A percentile compares a stretch with the other conserved stretches of the same genome.
Evolutionary conservation across 2,329 filamentous ascomycete genomes (phyloP).

Genomic region (Magnaporthiopsis rhizophila): DNA sequence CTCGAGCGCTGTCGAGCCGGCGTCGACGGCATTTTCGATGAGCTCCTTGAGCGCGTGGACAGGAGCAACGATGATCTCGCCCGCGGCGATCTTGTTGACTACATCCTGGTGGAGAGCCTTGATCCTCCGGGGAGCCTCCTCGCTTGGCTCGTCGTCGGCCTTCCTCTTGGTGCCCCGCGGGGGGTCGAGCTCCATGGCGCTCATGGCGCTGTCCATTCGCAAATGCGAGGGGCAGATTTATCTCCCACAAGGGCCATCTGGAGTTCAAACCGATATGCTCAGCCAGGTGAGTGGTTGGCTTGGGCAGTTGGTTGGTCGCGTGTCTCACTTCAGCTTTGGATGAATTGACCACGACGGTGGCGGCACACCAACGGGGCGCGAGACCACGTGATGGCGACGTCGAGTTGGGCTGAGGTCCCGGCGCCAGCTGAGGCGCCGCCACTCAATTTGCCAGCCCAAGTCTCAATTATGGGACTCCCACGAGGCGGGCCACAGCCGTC

Average conservation of each 20-base stretch:
- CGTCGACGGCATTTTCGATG: constrained; percentile 95
- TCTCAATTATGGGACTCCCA: too few relatives aligned
- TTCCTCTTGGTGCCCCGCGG: constrained; percentile 25
- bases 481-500: too few relatives aligned
- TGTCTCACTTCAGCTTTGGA: background rate
- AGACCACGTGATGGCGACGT: background rate
- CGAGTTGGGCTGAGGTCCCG: too few relatives aligned
- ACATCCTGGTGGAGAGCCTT: constrained; percentile 77
- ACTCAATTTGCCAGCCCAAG: too few relatives aligned
- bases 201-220: background rate
- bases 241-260: background rate
- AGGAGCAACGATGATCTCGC: constrained; percentile 95
- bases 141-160: constrained; percentile 8
- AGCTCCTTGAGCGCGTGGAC: constrained; percentile 94
- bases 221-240: background rate
- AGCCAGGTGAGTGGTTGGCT: background rate
- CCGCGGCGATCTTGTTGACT: constrained; percentile 96
- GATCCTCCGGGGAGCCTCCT: constrained; percentile 10
- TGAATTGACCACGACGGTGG: background rate
- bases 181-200: constrained; percentile 26
- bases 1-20: constrained; percentile 86
- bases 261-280: background rate
- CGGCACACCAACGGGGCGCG: background rate
- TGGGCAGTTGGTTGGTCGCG: background rate
- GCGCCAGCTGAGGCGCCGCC: too few relatives aligned